Evolutionary conservation across 208 protist genomes (phyloP), one percentile per base, ranked within the genome.

Genomic region (Trypanosoma mega): DNA sequence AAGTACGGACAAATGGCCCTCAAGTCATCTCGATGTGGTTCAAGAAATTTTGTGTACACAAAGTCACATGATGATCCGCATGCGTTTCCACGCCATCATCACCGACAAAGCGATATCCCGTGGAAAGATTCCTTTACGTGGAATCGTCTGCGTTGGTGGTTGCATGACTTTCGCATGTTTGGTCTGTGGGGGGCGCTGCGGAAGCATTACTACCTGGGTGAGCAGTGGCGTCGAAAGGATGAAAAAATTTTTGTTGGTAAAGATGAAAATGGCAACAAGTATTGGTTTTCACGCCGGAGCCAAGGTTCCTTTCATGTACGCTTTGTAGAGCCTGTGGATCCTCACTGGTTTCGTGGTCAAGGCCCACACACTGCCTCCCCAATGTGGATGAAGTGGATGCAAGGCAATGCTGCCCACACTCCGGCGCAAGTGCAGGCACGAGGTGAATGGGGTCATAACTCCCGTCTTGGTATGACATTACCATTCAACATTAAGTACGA

Each of bases 211-310:
- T 96, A 96, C 77, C 85, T 93, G 67, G 86, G 85, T 20, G 89
- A 96, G 67, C 24, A 76, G 1, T 96, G 89, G 86, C 80, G 89
- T 20, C 71, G 84, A 33, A 91, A 92, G 76, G 89, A 93, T 65
- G 89, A 96, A 70, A 91, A 92, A 72, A 96, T 96, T 68, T 96
- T 96, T 67, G 82, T 89, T 31, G 89, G 89, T 29, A 96, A 92
- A 66, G 89, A 96, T 51, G 89, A 96, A 52, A 90, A 90, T 70
- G 89, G 89, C 53, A 96, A 93, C 72, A 96, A 96, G 72, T 96
- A 82, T 60, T 96, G 89, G 89, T 44, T 85, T 46, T 59, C 73
- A 0, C 80, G 84, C 30, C 86, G 86, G 24, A 53, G 74, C 9
- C 60, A 75, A 26, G 89, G 85, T 21, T 43, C 61, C 18, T 76